These are phyloP conservation scores for Senecio squalidus DNA, from an alignment of 140 eudicot genomes.

Conservation along the genomic window DNA sequence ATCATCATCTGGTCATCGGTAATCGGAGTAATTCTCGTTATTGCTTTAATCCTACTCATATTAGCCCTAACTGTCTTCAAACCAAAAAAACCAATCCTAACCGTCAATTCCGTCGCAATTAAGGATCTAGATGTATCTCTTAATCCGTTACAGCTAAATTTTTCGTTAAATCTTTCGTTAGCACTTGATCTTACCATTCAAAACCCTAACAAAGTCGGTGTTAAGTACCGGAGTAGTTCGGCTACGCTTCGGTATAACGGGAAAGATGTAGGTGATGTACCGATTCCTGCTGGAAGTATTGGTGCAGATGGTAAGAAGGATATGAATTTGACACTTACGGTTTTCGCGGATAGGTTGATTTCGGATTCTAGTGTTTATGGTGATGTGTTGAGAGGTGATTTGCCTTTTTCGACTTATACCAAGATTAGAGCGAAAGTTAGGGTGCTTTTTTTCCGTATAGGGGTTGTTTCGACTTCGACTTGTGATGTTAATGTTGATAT, in stretches of 20 bases:
- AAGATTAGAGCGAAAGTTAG: constrained; percentile 36
- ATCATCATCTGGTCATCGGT: constrained; percentile 29
- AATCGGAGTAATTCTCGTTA: background rate
- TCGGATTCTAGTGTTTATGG: constrained; percentile 9
- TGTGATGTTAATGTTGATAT: constrained; percentile 39
- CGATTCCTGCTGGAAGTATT: constrained; percentile 29
- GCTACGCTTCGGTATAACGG: constrained; percentile 30
- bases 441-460: constrained; percentile 15
- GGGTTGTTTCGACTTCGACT: constrained; percentile 26
- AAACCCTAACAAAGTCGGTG: constrained; percentile 38
- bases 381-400: constrained; percentile 20
- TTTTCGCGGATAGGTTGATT: constrained; percentile 33
- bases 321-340: constrained; percentile 28
- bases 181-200: constrained; percentile 20
- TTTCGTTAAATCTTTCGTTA: constrained; percentile 23
- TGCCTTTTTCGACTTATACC: constrained; percentile 29
- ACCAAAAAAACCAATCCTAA: constrained; percentile 22
- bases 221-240: constrained; percentile 23
- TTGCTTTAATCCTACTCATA: constrained; percentile 11
- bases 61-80: constrained; percentile 33
- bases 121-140: constrained; percentile 6
- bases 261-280: constrained; percentile 27
- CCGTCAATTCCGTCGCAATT: constrained; percentile 18
- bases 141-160: background rate
- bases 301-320: constrained; percentile 16